Evolutionary conservation across 148 eudicot species (phyloP), one percentile per base, ranked within the genome.

Genomic region (Beta vulgaris): DNA sequence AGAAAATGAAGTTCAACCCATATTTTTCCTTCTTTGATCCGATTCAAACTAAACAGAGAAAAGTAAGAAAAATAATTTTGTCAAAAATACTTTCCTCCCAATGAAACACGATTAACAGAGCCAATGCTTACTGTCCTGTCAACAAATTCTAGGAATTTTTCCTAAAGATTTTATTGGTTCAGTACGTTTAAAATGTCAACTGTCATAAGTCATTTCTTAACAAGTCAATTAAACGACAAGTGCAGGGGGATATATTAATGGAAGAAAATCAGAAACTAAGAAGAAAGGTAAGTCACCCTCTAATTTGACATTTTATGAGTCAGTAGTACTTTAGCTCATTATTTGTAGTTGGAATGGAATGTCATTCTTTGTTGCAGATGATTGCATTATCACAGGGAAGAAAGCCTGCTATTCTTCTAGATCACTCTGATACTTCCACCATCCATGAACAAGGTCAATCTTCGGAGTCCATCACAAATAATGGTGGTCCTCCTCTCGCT

Each of bases 221-320:
- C 19, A 16, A 7, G 3, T 7, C 37, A 72, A 39, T 15, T 59
- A 18, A 59, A 63, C 34, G 34, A 13, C 18, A 43, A 59, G 26
- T 75, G 76, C 84, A 89, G 93, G 88, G 86, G 3, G 75, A 57
- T 77, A 60, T 55, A 37, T 67, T 89, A 73, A 79, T 81, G 79
- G 91, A 87, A 84, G 91, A 87, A 76, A 89, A 87, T 57, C 26
- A 61, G 59, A 72, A 68, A 60, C 59, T 89, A 82, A 86, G 84
- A 73, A 78, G 76, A 31, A 83, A 75, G 48, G 93, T 81, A 82
- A 83, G 77, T 35, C 23, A 14, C 55, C 15, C 63, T 43, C 35
- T 44, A 37, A 55, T 28, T 28, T 55, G 21, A 23, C 40, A n/a
- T 6, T 18, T 43, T 51, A 21, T 6, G 26, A 6, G 9, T 32